These are phyloP conservation scores for Raphidocelis subcapitata DNA, from an alignment of 139 green algal genomes.

Conservation along the genomic window DNA sequence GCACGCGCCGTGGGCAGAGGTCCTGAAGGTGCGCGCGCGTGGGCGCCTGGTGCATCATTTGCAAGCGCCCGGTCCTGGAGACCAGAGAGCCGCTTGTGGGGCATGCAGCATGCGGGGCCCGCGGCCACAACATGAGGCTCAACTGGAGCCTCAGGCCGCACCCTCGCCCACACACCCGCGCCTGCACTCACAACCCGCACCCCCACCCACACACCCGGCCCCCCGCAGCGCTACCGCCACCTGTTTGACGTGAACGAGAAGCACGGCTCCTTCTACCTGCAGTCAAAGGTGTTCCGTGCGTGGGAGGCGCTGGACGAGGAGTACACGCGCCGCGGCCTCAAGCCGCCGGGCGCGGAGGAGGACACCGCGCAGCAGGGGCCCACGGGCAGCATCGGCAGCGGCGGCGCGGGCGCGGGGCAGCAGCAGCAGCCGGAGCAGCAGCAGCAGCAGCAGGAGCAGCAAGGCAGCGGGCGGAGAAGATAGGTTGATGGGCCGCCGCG, in stretches of 20 bases:
- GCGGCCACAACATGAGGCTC: not conserved
- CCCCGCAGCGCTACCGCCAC: constrained; percentile 70
- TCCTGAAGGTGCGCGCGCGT: constrained; percentile 66
- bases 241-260: constrained; percentile 86
- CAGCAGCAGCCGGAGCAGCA: no score
- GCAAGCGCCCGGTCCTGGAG: not conserved
- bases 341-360: no score
- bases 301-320: constrained; percentile 49
- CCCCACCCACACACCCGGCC: not conserved
- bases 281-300: constrained; percentile 81
- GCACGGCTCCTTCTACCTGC: constrained; percentile 88
- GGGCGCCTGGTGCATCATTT: not conserved
- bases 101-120: not conserved
- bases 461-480: no score
- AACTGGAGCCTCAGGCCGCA: not conserved
- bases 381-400: no score
- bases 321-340: not conserved
- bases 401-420: no score
- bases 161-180: not conserved
- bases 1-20: constrained; percentile 63
- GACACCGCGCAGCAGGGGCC: no score
- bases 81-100: not conserved
- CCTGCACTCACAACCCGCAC: not conserved
- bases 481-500: no score
- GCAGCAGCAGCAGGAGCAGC: no score